Base-by-base conservation (phyloP, 1,139 yeast genomes). In the Yamadazyma mexicana region DNA sequence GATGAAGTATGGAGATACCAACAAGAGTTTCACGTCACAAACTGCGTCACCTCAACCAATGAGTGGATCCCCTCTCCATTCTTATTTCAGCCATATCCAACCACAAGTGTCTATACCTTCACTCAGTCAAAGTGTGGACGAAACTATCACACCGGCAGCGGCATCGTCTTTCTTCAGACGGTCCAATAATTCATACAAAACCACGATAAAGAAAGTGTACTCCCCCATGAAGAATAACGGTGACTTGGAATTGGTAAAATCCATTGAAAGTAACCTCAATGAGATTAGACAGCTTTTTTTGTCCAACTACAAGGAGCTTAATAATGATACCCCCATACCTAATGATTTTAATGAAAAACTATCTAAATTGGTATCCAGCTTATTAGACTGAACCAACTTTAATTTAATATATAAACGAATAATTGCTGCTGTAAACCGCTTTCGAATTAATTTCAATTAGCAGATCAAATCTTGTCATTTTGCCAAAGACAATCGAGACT, bases 151-250 rank as follows among this genome's bases (percentile, higher is more conserved):
- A 17, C 10, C 39, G 8, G 26, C 5, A 10, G 24, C 29, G 3
- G 25, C 28, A 5, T 17, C 37, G 2, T 37, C 40, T n/a, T 37
- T 40, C 22, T 36, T 40, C 31, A 33, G 43, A 34, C 40, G 42
- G 17, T 20, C 43, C 15, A 42, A 40, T 20, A 54, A 51, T 26
- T 58, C 59, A 23, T 69, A 69, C 50, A 64, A 64, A 44, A 68
- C 74, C 3, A 59, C 64, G 15, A 60, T 67, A 30, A 61, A 57
- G 40, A 70, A 69, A 49, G 51, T 71, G 3, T 69, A 55, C 45
- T 56, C 70, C 0, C 72, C 73, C 1, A 45, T 47, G 10, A 64
- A 61, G 45, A 66, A 61, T 37, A 46, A 57, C 6, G 75, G 73
- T 1, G 62, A 69, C 49, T 46, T 47, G 32, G 62, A 60, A 18